Base-by-base conservation (phyloP, 768 basidiomycete species). In the Plicaturopsis crispa region DNA sequence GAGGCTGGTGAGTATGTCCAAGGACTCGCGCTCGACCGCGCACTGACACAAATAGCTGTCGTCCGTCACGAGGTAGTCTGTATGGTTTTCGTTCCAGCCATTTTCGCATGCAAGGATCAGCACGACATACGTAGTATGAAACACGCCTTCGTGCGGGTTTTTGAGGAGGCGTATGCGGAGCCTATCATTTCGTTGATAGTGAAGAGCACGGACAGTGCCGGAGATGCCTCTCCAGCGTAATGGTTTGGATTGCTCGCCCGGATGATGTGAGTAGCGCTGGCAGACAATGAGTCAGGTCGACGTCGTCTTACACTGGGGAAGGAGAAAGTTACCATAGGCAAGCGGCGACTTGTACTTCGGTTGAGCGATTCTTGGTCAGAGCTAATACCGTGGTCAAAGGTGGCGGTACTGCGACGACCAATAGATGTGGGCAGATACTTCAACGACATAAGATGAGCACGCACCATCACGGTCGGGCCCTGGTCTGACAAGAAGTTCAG, bases 41-140 rank as follows among this genome's bases (percentile, higher is more conserved):
- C 69, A 63, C 39, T 79, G 63, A 47, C 85, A 82, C 0, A 91
- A 63, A 1, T 69, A 63, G 0, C 69, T 63, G 49, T 90, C 76
- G 46, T 93, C 91, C 13, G 69, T 62, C 2, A 88, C 78, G 1
- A 94, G 70, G 51, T 77, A 53, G 55, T 80, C 83, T 77, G 39
- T 12, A 23, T 28, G n/a, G n/a, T n/a, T n/a, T 28, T 5, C 3
- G 13, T 22, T 22, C 36, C 36, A 14, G 30, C 32, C 24, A 24
- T n/a, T 20, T 6, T n/a, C 12, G 7, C 19, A n/a, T 26, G n/a
- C 21, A 24, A n/a, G 35, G 31, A 26, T 6, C 21, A 31, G 22
- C 28, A 8, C 14, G 12, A 68, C 79, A 11, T 42, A 90, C 86
- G 78, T 0, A 94, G 58, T 12, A 82, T 72, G 51, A 84, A 85